These are phyloP conservation scores for Botryotinia narcissicola DNA, from an alignment of 2,329 filamentous ascomycete species.

Conservation along the genomic window DNA sequence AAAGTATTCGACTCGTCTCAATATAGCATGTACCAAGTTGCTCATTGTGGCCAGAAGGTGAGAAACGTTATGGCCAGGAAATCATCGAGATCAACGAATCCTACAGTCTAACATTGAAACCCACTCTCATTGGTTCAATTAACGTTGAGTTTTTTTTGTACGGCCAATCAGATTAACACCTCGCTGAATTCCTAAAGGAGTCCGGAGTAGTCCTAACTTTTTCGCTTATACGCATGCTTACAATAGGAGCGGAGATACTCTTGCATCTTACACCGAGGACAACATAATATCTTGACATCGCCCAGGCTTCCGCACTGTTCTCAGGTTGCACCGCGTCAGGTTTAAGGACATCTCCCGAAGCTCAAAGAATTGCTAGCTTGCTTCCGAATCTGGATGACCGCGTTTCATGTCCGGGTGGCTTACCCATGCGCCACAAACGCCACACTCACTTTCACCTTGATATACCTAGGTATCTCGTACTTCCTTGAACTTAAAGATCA, in stretches of 20 bases:
- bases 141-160: not conserved
- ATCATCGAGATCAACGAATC: not conserved
- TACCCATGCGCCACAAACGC: not conserved
- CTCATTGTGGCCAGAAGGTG: constrained; percentile 1
- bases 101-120: not conserved
- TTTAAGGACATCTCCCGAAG: not conserved
- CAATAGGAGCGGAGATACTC: constrained; percentile 8
- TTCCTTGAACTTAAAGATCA: not conserved
- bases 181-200: constrained; percentile 14
- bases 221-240: constrained; percentile 7
- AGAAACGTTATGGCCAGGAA: not conserved
- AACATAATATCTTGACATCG: not conserved
- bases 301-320: not conserved
- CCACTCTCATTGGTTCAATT: constrained; percentile 1
- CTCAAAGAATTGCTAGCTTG: not conserved
- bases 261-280: not conserved
- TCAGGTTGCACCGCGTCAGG: not conserved
- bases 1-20: not conserved
- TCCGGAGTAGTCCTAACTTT: constrained; percentile 7
- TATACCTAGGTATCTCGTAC: not conserved
- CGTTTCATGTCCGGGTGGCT: constrained; percentile 1
- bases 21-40: not conserved
- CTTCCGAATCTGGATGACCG: constrained; percentile 3
- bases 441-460: not conserved
- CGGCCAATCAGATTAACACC: constrained; percentile 11